A percentile compares a stretch with the other conserved stretches of the same genome.
Evolutionary conservation across 2,329 filamentous ascomycete species (phyloP).

Genomic region (Talaromyces sp.): DNA sequence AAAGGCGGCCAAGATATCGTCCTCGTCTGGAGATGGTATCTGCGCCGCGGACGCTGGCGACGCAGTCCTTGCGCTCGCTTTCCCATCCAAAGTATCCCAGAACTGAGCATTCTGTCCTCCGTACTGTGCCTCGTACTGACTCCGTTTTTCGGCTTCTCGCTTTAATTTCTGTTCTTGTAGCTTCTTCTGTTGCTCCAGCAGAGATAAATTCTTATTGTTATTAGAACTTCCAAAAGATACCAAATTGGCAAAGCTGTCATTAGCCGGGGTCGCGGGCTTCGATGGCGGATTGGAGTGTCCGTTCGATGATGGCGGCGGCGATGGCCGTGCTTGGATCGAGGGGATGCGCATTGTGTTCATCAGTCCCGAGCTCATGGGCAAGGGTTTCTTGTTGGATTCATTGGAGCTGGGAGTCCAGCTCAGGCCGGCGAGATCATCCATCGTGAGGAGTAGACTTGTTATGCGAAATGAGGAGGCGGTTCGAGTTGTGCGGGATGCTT

Average conservation of each 20-base stretch:
- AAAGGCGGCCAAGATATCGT: constrained; percentile 62
- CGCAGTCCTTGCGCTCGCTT: constrained; percentile 43
- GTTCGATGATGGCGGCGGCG: constrained; percentile 31
- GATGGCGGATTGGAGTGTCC: constrained; percentile 35
- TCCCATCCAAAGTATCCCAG: constrained; percentile 68
- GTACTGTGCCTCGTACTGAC: constrained; percentile 71
- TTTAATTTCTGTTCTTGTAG: constrained; percentile 71
- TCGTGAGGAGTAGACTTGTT: constrained; percentile 21
- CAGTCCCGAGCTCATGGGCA: constrained; percentile 36
- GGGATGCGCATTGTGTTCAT: constrained; percentile 38
- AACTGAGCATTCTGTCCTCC: constrained; percentile 65
- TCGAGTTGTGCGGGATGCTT: background rate
- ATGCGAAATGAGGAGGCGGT: background rate
- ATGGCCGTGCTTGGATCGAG: constrained; percentile 43
- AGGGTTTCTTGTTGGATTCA: constrained; percentile 32
- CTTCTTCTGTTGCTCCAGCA: constrained; percentile 63
- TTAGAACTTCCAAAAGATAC: constrained; percentile 55
- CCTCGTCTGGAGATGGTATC: constrained; percentile 40
- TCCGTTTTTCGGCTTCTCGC: constrained; percentile 71
- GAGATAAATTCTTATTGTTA: constrained; percentile 65
- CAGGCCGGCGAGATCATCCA: constrained; percentile 49
- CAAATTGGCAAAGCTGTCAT: constrained; percentile 60
- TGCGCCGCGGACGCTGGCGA: constrained; percentile 33
- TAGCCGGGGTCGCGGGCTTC: constrained; percentile 41
- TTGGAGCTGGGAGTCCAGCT: constrained; percentile 42